These are phyloP conservation scores for Tolypocladium ovalisporum DNA, from an alignment of 2,329 filamentous ascomycete species.

Conservation along the genomic window DNA sequence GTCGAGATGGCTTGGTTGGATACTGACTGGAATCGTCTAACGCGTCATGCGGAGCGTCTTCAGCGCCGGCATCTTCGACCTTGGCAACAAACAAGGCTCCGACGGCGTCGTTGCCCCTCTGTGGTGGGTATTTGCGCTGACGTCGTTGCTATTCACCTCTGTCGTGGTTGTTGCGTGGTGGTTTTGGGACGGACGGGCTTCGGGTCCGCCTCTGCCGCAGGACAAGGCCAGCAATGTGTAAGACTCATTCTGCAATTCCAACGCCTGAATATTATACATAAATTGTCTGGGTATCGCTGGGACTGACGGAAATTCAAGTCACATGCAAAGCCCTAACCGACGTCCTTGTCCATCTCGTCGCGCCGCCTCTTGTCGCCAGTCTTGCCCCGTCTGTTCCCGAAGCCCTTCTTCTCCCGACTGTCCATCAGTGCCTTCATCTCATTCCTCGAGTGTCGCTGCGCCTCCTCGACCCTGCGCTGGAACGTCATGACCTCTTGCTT, in stretches of 20 bases:
- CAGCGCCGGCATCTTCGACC: not conserved
- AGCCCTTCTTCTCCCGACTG: conserved; percentile 47
- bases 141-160: not conserved
- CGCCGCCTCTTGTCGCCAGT: conserved; percentile 26
- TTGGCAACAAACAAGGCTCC: not conserved
- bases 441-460: conserved; percentile 65
- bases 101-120: not conserved
- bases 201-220: not conserved
- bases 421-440: conserved; percentile 78
- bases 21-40: not conserved
- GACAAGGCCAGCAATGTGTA: not conserved
- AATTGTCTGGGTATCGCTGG: not conserved
- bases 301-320: not conserved
- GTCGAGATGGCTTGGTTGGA: not conserved
- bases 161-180: not conserved
- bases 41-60: not conserved
- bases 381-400: conserved; percentile 31
- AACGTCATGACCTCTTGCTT: conserved; percentile 84
- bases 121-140: not conserved
- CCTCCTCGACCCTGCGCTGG: conserved; percentile 66
- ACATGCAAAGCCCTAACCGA: conserved; percentile 37
- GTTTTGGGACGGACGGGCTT: not conserved
- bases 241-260: not conserved
- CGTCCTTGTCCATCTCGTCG: conserved; percentile 65
- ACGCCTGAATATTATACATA: not conserved